phyloP scores from a whole-genome alignment of 192 early-diverging fungal genomes.

The Rhizophagus clarus region DNA sequence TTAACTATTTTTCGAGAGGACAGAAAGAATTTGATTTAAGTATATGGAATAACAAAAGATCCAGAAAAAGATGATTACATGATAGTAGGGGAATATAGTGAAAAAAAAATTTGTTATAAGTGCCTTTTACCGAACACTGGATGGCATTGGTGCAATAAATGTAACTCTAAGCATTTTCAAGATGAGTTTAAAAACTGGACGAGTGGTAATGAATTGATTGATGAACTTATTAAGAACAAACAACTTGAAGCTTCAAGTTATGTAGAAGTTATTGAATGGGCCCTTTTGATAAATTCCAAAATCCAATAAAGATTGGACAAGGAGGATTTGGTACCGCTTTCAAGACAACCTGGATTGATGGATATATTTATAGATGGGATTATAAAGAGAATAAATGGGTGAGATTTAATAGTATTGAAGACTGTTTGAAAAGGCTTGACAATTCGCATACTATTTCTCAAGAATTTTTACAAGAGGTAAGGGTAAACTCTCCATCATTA shows the following conservation, averaged over 20 bases:
- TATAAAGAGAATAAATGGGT: background rate
- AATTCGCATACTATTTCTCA: background rate
- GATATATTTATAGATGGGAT: background rate
- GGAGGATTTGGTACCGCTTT: constrained; percentile 11
- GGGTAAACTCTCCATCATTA: background rate
- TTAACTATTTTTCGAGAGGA: background rate
- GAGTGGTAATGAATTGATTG: background rate
- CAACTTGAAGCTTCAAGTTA: background rate
- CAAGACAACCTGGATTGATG: background rate
- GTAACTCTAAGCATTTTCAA: background rate
- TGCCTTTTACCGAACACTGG: too few species aligned
- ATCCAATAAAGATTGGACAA: background rate
- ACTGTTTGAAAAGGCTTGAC: background rate
- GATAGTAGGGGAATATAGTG: constrained; percentile 40
- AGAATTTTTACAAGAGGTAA: constrained; percentile 7
- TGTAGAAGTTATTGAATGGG: background rate
- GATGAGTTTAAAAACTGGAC: background rate
- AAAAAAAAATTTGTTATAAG: too few species aligned
- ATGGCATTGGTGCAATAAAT: too few species aligned
- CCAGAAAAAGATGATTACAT: constrained; percentile 40
- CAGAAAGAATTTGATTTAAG: background rate
- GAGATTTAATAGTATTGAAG: background rate
- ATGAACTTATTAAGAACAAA: background rate
- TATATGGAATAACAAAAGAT: constrained; percentile 42
- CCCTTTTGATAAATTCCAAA: background rate